Conservation (phyloP, 805 yeast species). For the Teunomyces pallodes region DNA sequence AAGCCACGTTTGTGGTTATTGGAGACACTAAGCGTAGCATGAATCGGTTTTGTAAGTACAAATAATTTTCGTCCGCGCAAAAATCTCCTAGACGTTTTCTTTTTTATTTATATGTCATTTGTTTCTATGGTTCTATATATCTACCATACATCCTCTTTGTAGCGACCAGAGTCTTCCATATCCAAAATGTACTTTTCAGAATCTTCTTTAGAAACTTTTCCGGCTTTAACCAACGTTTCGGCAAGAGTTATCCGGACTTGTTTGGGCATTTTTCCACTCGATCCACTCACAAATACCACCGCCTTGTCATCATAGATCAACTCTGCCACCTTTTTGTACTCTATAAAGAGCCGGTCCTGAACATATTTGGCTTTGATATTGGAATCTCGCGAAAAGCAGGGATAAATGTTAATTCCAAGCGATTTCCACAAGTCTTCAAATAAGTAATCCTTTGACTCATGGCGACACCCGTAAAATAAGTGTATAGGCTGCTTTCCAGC, state of each 20-base stretch:
- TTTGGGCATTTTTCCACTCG: slow-evolving; percentile 91
- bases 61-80: neutral
- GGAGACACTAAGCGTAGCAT: neutral
- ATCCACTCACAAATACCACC: slow-evolving; percentile 80
- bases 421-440: slow-evolving; percentile 55
- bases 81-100: neutral
- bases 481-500: slow-evolving; percentile 33
- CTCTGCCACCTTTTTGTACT: slow-evolving; percentile 49
- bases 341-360: slow-evolving; percentile 64
- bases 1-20: neutral
- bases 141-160: slow-evolving; percentile 88
- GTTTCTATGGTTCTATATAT: too few species aligned
- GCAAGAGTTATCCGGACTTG: slow-evolving; percentile 80
- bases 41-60: neutral
- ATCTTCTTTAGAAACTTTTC: slow-evolving; percentile 37
- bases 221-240: slow-evolving; percentile 52
- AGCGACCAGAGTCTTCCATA: slow-evolving; percentile 65
- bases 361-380: slow-evolving; percentile 57
- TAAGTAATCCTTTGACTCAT: slow-evolving; percentile 61
- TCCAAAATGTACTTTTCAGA: slow-evolving; percentile 51
- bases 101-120: neutral
- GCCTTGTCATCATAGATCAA: slow-evolving; percentile 56
- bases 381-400: slow-evolving; percentile 48
- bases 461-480: slow-evolving; percentile 76
- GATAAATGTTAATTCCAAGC: slow-evolving; percentile 36